phyloP scores from a whole-genome alignment of 2,329 filamentous ascomycete genomes.

The Harringtonia lauricola region DNA sequence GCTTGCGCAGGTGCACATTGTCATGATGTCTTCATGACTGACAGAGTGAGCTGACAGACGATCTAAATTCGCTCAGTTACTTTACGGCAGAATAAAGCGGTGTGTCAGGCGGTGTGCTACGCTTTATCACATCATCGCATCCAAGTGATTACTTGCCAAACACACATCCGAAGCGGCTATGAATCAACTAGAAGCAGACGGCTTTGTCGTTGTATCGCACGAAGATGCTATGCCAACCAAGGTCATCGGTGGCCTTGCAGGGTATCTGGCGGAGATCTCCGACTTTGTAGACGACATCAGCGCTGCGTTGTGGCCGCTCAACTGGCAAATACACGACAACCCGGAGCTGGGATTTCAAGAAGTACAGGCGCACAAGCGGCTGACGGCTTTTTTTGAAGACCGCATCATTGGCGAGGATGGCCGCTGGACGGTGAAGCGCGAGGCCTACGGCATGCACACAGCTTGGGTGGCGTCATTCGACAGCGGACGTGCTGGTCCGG shows the following conservation, averaged over 20 bases:
- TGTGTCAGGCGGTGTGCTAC: too few relatives aligned
- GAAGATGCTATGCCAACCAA: background rate
- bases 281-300: slow-evolving; percentile 26
- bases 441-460: slow-evolving; percentile 38
- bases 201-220: slow-evolving; percentile 3
- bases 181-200: background rate
- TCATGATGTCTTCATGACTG: too few relatives aligned
- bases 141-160: too few relatives aligned
- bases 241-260: background rate
- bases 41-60: too few relatives aligned
- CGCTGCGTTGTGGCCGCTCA: slow-evolving; percentile 29
- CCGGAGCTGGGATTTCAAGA: slow-evolving; percentile 38
- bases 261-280: slow-evolving; percentile 24
- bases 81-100: too few relatives aligned
- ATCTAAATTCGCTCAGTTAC: too few relatives aligned
- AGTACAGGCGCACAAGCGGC: slow-evolving; percentile 34
- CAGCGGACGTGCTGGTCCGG: slow-evolving; percentile 31
- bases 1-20: too few relatives aligned
- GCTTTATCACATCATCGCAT: too few relatives aligned
- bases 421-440: slow-evolving; percentile 38
- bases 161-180: too few relatives aligned
- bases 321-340: slow-evolving; percentile 39
- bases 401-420: slow-evolving; percentile 11
- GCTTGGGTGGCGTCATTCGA: slow-evolving; percentile 41
- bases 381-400: slow-evolving; percentile 34